Evolutionary conservation across 1,139 yeast species (phyloP).

Genomic region (Geotrichum fermentans): DNA sequence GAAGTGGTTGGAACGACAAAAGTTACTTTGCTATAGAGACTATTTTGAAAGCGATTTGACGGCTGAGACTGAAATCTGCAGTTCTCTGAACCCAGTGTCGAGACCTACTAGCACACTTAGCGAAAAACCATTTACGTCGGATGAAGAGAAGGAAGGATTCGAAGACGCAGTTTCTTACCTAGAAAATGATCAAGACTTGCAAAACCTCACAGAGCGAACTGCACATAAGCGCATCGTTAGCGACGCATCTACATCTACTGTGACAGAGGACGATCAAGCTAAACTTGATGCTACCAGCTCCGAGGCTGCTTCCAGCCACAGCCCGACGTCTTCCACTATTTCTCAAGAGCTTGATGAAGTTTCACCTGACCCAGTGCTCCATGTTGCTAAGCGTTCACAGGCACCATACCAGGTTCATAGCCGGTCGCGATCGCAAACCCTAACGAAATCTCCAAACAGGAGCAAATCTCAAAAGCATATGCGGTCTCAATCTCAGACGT

Average conservation of each 20-base stretch:
- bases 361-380: background rate
- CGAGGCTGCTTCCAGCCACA: background rate
- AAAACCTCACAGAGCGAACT: background rate
- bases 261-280: background rate
- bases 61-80: conserved; percentile 28
- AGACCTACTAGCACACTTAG: background rate
- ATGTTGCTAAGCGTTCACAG: conserved; percentile 10
- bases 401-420: background rate
- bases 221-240: background rate
- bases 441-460: background rate
- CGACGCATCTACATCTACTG: background rate
- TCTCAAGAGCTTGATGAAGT: background rate
- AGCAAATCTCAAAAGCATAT: background rate
- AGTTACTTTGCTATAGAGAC: conserved; percentile 41
- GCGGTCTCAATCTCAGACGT: conserved; percentile 8
- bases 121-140: background rate
- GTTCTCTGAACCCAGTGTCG: background rate
- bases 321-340: background rate
- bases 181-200: background rate
- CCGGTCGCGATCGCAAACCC: conserved; percentile 11
- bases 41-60: conserved; percentile 39
- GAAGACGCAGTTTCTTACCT: background rate
- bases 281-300: background rate
- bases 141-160: background rate
- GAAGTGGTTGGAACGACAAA: conserved; percentile 49